Evolutionary conservation across 768 basidiomycete genomes (phyloP), one percentile per base, ranked within the genome.

Genomic region (Suillus placidus): DNA sequence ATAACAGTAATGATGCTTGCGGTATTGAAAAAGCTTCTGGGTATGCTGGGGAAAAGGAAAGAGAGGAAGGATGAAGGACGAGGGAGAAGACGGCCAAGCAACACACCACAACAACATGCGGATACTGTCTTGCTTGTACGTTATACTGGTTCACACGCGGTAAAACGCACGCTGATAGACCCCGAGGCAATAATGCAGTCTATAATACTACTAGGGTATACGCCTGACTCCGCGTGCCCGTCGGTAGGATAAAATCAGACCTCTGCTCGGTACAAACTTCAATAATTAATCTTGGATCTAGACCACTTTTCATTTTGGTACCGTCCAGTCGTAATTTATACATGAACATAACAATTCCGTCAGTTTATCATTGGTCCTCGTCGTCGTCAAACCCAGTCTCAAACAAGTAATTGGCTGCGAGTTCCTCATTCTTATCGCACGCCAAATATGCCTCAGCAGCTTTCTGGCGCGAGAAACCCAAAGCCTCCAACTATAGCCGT

Each of bases 401-500:
- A 68, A 98, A 96, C 71, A 98, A 77, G 71, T 90, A 97, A 73
- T 97, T 97, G 16, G 97, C 97, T 10, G 97, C 95, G 23, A 96
- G 79, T 74, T 98, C 95, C 79, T 99, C 97, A 73, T 99, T 95
- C 85, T 93, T 95, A 76, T 95, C 97, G 77, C 96, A 98, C 2
- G 90, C 92, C 74, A 97, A 87, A 78, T 93, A 99, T 1, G 97
- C 97, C 77, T 98, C 87, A 42, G 96, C 79, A n/a, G 84, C 97
- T 0, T 82, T 81, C 52, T 95, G 83, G 47, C 94, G 85, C 20
- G 92, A 77, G 77, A 99, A 99, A 1, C 97, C 97, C 55, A 99
- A 87, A 1, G 81, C 89, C 78, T 93, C 87, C 67, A 97, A 82
- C 96, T 97, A 69, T 3, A 63, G 6, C 52, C 40, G 56, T 14